phyloP scores from a whole-genome alignment of 768 basidiomycete species.

The Gymnopilus junonius region DNA sequence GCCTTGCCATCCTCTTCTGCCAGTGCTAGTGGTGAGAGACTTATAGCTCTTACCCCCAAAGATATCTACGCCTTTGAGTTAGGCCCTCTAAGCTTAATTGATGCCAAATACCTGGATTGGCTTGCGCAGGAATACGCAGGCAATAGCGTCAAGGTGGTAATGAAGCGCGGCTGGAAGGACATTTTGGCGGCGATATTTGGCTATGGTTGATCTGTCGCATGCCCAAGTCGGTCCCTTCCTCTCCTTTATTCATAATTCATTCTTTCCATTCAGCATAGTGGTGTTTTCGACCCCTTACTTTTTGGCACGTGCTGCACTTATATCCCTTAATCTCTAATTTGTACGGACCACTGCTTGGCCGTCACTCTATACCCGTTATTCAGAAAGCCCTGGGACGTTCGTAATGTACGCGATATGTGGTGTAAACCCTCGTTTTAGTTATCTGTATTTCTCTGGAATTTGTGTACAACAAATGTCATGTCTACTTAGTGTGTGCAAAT shows the following conservation, averaged over 20 bases:
- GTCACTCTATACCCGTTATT: background rate
- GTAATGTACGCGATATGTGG: background rate
- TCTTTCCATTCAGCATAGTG: background rate
- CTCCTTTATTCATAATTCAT: background rate
- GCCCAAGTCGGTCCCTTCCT: background rate
- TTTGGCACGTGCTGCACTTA: background rate
- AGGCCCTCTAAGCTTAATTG: conserved; percentile 71
- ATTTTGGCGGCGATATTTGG: conserved; percentile 50
- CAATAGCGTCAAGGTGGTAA: conserved; percentile 42
- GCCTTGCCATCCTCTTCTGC: background rate
- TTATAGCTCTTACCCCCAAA: conserved; percentile 57
- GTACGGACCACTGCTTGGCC: conserved; percentile 1
- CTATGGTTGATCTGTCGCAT: conserved; percentile 34
- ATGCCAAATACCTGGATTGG: conserved; percentile 82
- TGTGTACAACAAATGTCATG: no score
- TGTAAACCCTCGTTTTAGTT: background rate
- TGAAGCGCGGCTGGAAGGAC: conserved; percentile 57
- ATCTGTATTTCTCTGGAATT: background rate
- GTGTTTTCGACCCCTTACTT: background rate
- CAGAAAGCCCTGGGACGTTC: background rate
- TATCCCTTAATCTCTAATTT: background rate
- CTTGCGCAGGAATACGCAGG: conserved; percentile 69
- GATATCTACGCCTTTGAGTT: conserved; percentile 74
- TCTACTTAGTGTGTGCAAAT: no score
- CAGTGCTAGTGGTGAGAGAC: conserved; percentile 18